Percentiles rank a stretch among this genome's conserved stretches.
phyloP scores from a whole-genome alignment of 805 yeast genomes.

The Pichia cephalocereana region DNA sequence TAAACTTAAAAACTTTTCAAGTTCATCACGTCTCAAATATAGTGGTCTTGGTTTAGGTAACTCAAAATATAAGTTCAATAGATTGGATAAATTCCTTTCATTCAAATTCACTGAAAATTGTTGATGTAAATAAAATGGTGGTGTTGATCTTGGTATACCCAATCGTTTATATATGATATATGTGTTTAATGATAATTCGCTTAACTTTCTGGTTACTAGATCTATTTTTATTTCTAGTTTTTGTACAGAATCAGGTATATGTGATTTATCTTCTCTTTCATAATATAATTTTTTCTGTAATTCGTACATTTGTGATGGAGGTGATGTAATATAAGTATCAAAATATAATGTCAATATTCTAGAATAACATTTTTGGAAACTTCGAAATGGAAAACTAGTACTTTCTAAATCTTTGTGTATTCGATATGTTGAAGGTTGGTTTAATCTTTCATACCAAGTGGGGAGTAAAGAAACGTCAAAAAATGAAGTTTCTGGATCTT shows the following conservation, averaged over 20 bases:
- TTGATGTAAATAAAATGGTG: conserved; percentile 15
- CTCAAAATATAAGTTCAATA: conserved; percentile 14
- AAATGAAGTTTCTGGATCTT: not conserved
- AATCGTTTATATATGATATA: conserved; percentile 9
- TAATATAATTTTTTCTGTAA: not conserved
- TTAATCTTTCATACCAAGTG: conserved; percentile 6
- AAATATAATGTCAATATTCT: conserved; percentile 1
- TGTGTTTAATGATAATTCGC: conserved; percentile 4
- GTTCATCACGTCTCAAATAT: conserved; percentile 12
- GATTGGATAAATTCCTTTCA: not conserved
- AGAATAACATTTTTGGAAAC: conserved; percentile 4
- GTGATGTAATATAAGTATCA: not conserved
- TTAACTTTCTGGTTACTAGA: conserved; percentile 4
- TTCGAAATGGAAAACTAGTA: conserved; percentile 1
- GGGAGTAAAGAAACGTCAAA: not conserved
- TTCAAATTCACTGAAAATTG: conserved; percentile 9
- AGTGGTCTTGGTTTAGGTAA: conserved; percentile 12
- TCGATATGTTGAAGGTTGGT: conserved; percentile 3
- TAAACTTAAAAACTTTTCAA: conserved; percentile 11
- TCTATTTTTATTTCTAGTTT: conserved; percentile 2
- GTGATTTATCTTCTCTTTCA: not conserved
- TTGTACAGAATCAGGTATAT: not conserved
- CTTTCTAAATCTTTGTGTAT: not conserved
- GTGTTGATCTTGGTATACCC: conserved; percentile 4
- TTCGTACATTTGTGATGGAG: conserved; percentile 1